Conservation (phyloP, 1,284 basidiomycete genomes). For the Papiliotrema terrestris region DNA sequence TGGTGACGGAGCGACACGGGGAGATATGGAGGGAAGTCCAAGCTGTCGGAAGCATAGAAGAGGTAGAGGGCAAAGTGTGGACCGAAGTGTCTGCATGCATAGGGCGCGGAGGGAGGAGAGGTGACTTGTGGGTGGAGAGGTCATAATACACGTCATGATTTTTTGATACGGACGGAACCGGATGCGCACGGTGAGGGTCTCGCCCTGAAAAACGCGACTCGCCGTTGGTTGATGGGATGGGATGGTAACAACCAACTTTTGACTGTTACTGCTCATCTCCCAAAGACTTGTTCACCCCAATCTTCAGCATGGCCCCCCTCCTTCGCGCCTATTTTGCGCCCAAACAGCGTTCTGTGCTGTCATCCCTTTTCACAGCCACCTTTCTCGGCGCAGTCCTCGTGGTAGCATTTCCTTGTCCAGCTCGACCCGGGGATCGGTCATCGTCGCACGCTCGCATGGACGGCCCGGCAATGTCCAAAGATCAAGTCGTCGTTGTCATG, state of each 20-base stretch:
- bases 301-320: conserved; percentile 44
- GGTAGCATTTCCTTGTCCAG: conserved; percentile 50
- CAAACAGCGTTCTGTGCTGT: conserved; percentile 45
- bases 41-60: conserved; percentile 59
- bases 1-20: conserved; percentile 34
- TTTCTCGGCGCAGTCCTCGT: conserved; percentile 48
- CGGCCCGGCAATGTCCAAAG: conserved; percentile 4
- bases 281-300: neutral
- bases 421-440: conserved; percentile 16
- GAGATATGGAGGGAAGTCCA: conserved; percentile 63
- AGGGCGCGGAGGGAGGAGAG: neutral
- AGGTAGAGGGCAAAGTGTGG: conserved; percentile 62
- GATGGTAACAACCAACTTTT: neutral
- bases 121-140: neutral
- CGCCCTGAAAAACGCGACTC: too few relatives aligned
- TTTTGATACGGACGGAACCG: too few relatives aligned
- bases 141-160: too few relatives aligned
- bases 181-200: too few relatives aligned
- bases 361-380: conserved; percentile 46
- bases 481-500: conserved; percentile 44
- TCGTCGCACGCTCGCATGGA: conserved; percentile 16
- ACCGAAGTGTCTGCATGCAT: neutral
- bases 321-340: conserved; percentile 46
- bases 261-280: neutral
- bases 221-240: too few relatives aligned